Percentiles rank a stretch among this genome's conserved stretches.
Evolutionary conservation across 2,329 filamentous ascomycete species (phyloP).

Genomic region (Ophiostoma sp.): DNA sequence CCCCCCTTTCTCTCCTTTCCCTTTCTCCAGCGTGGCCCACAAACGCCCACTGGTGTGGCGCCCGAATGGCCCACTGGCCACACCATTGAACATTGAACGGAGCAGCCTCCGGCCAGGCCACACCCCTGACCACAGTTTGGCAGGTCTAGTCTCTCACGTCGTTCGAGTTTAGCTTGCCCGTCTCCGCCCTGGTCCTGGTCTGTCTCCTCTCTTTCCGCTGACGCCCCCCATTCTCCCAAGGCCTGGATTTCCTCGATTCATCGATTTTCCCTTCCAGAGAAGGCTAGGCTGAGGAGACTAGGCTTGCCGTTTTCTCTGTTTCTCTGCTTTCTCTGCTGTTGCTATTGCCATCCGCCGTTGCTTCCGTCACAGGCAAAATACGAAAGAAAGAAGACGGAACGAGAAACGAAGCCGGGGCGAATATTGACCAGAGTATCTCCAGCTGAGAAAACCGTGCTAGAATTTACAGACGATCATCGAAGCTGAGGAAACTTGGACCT

Average conservation of each 20-base stretch:
- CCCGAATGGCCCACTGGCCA: background rate
- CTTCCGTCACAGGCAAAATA: slow-evolving; percentile 13
- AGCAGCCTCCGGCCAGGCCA: slow-evolving; percentile 14
- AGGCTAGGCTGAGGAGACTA: background rate
- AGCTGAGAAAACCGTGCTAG: background rate
- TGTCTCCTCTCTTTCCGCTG: background rate
- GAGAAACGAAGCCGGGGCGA: background rate
- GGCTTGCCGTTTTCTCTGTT: background rate
- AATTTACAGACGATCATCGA: background rate
- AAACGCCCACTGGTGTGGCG: background rate
- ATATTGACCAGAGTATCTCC: too few species aligned
- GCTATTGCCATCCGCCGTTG: slow-evolving; percentile 4
- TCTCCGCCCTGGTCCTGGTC: background rate
- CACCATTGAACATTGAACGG: slow-evolving; percentile 6
- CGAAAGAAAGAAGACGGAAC: background rate
- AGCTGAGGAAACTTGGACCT: background rate
- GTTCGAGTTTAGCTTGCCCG: background rate
- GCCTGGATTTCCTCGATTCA: background rate
- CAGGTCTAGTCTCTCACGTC: background rate
- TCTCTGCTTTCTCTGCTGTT: background rate
- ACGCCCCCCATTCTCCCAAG: background rate
- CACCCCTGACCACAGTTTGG: background rate
- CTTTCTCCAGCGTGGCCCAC: background rate
- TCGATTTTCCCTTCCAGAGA: background rate
- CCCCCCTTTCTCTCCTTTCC: too few species aligned